Percentiles rank a stretch among this genome's conserved stretches.
Conservation (phyloP, 331 rosid genomes). For the Acacia concinna region DNA sequence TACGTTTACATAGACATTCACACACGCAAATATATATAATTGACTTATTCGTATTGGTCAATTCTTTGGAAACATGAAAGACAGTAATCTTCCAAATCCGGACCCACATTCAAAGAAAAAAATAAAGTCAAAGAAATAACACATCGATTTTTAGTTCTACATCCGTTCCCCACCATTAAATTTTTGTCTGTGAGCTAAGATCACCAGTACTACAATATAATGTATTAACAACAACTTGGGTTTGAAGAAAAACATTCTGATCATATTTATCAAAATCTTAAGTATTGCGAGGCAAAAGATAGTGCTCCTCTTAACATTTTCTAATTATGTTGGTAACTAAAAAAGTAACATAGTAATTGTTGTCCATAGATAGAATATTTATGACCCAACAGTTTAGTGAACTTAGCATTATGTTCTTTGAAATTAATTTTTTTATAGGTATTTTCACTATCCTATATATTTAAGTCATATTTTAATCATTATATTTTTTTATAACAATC, state of each 20-base stretch:
- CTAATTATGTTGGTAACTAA: not conserved
- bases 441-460: not conserved
- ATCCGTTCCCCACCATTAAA: not conserved
- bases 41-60: conserved; percentile 1
- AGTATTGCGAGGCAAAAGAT: not conserved
- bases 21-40: not conserved
- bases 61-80: not conserved
- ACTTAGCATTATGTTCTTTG: not conserved
- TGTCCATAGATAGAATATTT: not conserved
- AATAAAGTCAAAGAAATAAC: not conserved
- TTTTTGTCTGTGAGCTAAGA: not conserved
- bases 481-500: no score
- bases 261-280: not conserved
- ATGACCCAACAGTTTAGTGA: not conserved
- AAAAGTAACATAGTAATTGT: not conserved
- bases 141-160: not conserved
- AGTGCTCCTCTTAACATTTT: not conserved
- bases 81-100: not conserved
- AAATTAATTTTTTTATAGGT: not conserved
- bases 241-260: not conserved
- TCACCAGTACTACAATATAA: not conserved
- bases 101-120: not conserved
- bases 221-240: not conserved
- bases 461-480: not conserved
- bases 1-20: no score